Base-by-base conservation (phyloP, 2,329 filamentous ascomycete species). In the Pleoardoris graminearum region DNA sequence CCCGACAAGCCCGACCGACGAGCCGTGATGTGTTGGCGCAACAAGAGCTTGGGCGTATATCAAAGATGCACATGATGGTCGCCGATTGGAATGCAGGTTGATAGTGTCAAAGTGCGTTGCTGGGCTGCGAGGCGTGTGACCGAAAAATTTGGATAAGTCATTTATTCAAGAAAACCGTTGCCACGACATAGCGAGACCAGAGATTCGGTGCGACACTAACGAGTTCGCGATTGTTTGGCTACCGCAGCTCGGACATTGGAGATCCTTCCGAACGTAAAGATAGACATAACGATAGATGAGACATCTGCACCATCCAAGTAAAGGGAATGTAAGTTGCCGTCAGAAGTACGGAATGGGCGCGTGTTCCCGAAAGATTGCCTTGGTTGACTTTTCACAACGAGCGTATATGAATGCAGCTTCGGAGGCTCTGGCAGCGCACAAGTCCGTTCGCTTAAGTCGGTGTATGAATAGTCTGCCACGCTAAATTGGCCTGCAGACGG, bases 401-500 rank as follows among this genome's bases (percentile, higher is more conserved):
- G n/a, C 3, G 14, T 17, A 16, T 16, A 36, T 16, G 8, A 16
- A 36, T 8, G 4, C 14, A 16, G 12, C 51, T 58, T 53, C 51
- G 55, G 48, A 46, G 52, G 29, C 36, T 30, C 33, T 44, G 21
- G 27, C 12, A 22, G 30, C 19, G 27, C 12, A 35, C 16, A 19
- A 21, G 5, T 29, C n/a, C 33, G 7, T 47, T 47, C 32, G 44
- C 32, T 21, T 19, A 22, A 37, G 33, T 47, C 44, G 44, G 44
- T 47, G 33, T 38, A 47, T 38, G 32, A 29, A 30, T 32, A 30
- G 30, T 25, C 11, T n/a, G 8, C 32, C 54, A 55, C 57, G 48
- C 53, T 54, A 59, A 36, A 42, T 25, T 14, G n/a, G 30, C 27
- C 12, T 55, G 49, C 50, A 55, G 49, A n/a, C 17, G 36, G 33